Conservation (phyloP, 2,329 filamentous ascomycete species). For the Claviceps spartinae region DNA sequence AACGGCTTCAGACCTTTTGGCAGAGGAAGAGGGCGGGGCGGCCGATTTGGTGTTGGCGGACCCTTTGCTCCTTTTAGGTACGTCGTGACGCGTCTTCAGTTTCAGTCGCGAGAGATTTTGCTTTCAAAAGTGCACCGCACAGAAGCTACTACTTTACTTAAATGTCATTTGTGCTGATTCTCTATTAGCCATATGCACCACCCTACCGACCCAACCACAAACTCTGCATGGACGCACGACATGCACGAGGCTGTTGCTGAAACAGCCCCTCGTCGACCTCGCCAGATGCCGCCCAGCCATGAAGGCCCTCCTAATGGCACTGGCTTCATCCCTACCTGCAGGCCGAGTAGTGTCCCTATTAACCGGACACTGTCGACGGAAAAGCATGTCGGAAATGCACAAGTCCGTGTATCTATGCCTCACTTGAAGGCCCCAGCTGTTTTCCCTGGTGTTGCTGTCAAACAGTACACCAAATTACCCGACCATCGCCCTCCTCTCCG, state of each 20-base stretch:
- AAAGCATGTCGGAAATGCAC: slow-evolving; percentile 69
- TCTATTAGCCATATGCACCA: slow-evolving; percentile 26
- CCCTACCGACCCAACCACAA: slow-evolving; percentile 48
- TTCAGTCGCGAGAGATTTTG: too few relatives aligned
- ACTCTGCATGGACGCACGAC: slow-evolving; percentile 81
- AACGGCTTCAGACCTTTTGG: slow-evolving; percentile 66
- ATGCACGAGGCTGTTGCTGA: slow-evolving; percentile 65
- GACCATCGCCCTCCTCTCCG: slow-evolving; percentile 89
- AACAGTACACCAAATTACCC: slow-evolving; percentile 85
- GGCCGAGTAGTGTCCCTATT: slow-evolving; percentile 49
- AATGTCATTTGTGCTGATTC: slow-evolving; percentile 13
- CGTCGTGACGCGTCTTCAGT: slow-evolving; percentile 18
- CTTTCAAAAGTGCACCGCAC: too few relatives aligned
- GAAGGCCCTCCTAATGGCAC: slow-evolving; percentile 42
- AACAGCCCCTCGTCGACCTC: slow-evolving; percentile 27
- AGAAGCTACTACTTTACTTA: background rate
- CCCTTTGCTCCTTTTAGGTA: slow-evolving; percentile 51
- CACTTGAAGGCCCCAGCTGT: slow-evolving; percentile 57
- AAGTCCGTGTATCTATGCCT: slow-evolving; percentile 69
- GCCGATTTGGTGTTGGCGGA: slow-evolving; percentile 44
- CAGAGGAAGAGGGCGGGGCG: slow-evolving; percentile 49
- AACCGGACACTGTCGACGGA: slow-evolving; percentile 74
- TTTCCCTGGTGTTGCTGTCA: slow-evolving; percentile 66
- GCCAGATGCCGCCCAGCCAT: slow-evolving; percentile 25
- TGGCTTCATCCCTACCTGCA: slow-evolving; percentile 40